Evolutionary conservation across 1,284 basidiomycete genomes (phyloP).

Genomic region (Fomitopsis palustris): DNA sequence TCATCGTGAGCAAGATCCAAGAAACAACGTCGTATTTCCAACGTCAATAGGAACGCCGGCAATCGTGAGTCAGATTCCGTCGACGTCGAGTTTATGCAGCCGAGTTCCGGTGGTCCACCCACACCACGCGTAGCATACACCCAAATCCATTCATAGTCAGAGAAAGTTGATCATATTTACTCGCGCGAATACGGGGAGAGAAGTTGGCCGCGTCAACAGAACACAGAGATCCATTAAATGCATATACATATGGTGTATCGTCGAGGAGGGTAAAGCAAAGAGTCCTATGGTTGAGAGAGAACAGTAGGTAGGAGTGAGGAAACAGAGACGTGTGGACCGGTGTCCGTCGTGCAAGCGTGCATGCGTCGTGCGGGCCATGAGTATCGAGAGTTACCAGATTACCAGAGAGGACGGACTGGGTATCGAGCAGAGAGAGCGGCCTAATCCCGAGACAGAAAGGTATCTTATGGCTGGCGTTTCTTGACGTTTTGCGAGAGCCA

Average conservation of each 20-base stretch:
- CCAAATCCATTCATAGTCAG: not conserved
- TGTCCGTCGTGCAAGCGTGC: constrained; percentile 32
- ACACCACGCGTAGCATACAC: not conserved
- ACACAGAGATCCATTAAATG: constrained; percentile 33
- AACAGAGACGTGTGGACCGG: constrained; percentile 28
- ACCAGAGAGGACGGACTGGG: constrained; percentile 18
- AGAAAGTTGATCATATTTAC: constrained; percentile 7
- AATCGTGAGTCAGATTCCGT: not conserved
- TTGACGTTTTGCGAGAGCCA: constrained; percentile 97
- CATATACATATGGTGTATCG: constrained; percentile 29
- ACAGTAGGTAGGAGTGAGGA: constrained; percentile 22
- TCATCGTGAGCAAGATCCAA: constrained; percentile 28
- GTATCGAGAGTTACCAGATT: constrained; percentile 26
- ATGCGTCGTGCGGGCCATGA: constrained; percentile 33
- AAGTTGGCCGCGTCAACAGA: constrained; percentile 16
- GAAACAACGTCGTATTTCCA: not conserved
- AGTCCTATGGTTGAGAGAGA: constrained; percentile 27
- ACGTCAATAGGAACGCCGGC: not conserved
- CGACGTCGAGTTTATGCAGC: not conserved
- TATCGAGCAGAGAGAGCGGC: constrained; percentile 23
- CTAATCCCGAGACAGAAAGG: constrained; percentile 15
- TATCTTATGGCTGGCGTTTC: constrained; percentile 68
- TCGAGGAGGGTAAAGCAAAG: constrained; percentile 23
- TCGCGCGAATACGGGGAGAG: constrained; percentile 4
- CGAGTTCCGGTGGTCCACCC: not conserved